Percentiles rank a stretch among this genome's conserved stretches.
Conservation (phyloP, 495 filamentous ascomycete species). For the Penicillium malachiteum region DNA sequence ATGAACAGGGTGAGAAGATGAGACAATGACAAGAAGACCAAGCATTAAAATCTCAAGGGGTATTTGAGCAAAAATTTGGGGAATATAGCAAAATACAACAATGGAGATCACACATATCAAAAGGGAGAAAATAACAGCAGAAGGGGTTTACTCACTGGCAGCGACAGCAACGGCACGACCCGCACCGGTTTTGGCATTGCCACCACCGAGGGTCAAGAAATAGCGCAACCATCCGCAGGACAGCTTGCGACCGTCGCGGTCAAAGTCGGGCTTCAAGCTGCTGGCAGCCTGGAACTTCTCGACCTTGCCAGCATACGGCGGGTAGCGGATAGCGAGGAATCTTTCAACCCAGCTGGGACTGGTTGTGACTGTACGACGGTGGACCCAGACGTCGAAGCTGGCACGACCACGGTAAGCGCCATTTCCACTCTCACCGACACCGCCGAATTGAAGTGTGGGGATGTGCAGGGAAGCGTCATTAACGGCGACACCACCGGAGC, state of each 20-base stretch:
- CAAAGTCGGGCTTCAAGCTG: conserved; percentile 71
- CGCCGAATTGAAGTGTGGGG: conserved; percentile 80
- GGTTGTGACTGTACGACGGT: conserved; percentile 70
- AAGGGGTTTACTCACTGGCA: conserved; percentile 42
- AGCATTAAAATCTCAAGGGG: conserved; percentile 6
- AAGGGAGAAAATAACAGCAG: neutral
- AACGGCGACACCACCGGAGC: conserved; percentile 74
- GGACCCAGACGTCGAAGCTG: conserved; percentile 81
- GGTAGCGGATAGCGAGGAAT: conserved; percentile 74
- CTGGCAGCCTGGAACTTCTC: conserved; percentile 56
- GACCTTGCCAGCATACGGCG: conserved; percentile 69
- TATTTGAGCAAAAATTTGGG: conserved; percentile 2
- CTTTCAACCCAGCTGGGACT: conserved; percentile 81
- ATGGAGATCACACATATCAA: neutral
- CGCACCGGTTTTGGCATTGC: conserved; percentile 39
- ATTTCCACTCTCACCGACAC: conserved; percentile 81
- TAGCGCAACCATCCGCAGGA: conserved; percentile 46
- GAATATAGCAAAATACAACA: conserved; percentile 5
- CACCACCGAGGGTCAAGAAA: conserved; percentile 47
- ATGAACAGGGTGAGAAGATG: conserved; percentile 2
- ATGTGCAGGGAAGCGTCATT: conserved; percentile 88
- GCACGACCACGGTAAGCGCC: conserved; percentile 82
- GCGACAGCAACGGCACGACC: conserved; percentile 42
- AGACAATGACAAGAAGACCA: conserved; percentile 4
- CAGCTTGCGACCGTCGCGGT: conserved; percentile 66